phyloP scores from a whole-genome alignment of 768 basidiomycete genomes.

The Coprinopsis marcescibilis region DNA sequence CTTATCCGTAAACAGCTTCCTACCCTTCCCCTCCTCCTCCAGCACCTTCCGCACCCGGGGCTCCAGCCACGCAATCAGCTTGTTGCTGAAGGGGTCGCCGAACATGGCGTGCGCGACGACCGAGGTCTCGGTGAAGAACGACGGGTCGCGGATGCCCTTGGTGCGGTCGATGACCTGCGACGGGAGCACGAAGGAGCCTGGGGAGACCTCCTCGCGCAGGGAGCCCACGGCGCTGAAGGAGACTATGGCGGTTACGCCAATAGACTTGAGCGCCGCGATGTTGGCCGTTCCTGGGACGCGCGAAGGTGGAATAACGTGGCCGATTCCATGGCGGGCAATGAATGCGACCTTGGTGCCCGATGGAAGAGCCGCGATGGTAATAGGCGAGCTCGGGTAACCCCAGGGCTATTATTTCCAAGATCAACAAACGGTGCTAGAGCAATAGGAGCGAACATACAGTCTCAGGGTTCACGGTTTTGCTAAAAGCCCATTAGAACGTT shows the following conservation, averaged over 20 bases:
- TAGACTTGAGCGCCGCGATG: conserved; percentile 89
- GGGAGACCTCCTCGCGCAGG: conserved; percentile 86
- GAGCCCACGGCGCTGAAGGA: conserved; percentile 97
- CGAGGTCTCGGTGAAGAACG: conserved; percentile 78
- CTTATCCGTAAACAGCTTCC: conserved; percentile 74
- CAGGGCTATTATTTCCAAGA: conserved; percentile 86
- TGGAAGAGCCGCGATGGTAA: conserved; percentile 85
- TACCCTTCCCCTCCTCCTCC: conserved; percentile 48
- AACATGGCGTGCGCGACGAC: conserved; percentile 93
- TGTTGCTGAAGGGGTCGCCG: conserved; percentile 81
- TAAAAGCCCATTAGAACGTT: too few relatives aligned
- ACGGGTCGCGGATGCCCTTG: conserved; percentile 84
- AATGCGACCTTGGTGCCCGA: conserved; percentile 82
- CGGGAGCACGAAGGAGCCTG: conserved; percentile 85
- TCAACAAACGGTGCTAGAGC: neutral
- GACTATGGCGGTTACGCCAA: conserved; percentile 84
- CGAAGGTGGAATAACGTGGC: conserved; percentile 76
- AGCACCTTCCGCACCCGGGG: conserved; percentile 58
- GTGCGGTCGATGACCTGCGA: conserved; percentile 95
- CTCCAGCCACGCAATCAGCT: conserved; percentile 62
- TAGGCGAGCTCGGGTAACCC: conserved; percentile 87
- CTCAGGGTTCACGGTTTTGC: conserved; percentile 70
- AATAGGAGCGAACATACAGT: conserved; percentile 47
- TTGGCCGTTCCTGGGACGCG: conserved; percentile 84
- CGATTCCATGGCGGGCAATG: conserved; percentile 83